phyloP scores from a whole-genome alignment of 1,284 basidiomycete genomes.

The Ustilago shanxiensis region DNA sequence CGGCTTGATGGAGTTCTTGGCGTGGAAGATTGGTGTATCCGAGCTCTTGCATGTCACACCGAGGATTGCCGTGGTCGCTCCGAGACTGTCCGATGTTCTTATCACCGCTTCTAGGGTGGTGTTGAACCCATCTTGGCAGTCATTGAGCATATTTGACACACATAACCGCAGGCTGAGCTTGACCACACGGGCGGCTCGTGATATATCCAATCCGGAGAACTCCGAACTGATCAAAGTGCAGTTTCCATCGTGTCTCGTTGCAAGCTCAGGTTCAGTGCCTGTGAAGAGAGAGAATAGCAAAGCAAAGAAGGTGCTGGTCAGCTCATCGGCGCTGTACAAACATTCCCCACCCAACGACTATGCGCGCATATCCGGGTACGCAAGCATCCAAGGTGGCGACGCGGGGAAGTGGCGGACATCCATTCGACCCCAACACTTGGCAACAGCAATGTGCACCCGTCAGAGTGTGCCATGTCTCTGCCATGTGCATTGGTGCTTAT shows the following conservation, averaged over 20 bases:
- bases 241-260: background rate
- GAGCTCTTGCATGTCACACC: background rate
- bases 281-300: background rate
- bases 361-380: no score
- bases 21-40: background rate
- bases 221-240: background rate
- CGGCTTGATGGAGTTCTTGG: slow-evolving; percentile 1
- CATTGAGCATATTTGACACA: background rate
- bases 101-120: background rate
- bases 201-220: background rate
- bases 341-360: background rate
- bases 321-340: background rate
- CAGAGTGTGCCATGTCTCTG: background rate
- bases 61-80: background rate
- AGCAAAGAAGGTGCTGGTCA: background rate
- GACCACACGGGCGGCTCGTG: background rate
- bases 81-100: background rate
- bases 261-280: background rate
- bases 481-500: background rate
- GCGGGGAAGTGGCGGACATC: background rate
- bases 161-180: background rate
- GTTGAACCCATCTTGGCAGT: background rate
- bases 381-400: no score
- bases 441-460: background rate
- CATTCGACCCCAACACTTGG: background rate